phyloP scores from a whole-genome alignment of 139 green algal species.

The Chlorella sorokiniana region DNA sequence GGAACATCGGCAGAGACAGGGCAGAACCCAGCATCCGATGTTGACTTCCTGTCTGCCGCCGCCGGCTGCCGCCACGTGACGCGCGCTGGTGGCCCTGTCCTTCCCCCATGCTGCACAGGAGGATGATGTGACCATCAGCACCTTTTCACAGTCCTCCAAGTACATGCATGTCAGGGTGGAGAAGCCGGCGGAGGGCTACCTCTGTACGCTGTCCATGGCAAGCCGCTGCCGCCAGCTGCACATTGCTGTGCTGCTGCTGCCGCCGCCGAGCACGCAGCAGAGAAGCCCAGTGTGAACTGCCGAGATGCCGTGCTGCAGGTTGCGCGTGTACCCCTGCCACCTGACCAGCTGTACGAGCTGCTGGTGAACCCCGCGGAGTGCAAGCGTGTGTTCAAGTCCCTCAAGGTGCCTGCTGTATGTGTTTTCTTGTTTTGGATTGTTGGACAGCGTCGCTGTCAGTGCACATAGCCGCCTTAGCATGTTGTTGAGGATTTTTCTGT shows the following conservation, averaged over 20 bases:
- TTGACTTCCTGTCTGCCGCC: too few species aligned
- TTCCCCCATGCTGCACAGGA: not conserved
- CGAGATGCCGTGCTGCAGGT: not conserved
- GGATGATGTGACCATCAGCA: conserved; percentile 7
- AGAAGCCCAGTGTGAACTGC: conserved; percentile 10
- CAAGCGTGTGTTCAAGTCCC: conserved; percentile 52
- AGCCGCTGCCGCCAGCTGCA: not conserved
- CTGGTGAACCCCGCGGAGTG: conserved; percentile 57
- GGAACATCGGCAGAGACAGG: too few species aligned
- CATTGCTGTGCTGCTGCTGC: not conserved
- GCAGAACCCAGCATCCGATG: too few species aligned
- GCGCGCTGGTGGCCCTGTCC: conserved; percentile 9
- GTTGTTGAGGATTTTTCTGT: too few species aligned
- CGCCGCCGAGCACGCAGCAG: not conserved
- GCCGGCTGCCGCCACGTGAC: too few species aligned
- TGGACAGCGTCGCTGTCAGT: too few species aligned
- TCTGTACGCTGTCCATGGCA: conserved; percentile 16
- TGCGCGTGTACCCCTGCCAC: conserved; percentile 50
- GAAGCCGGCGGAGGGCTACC: conserved; percentile 27
- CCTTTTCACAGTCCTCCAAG: conserved; percentile 12
- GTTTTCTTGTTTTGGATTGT: not conserved
- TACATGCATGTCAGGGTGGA: conserved; percentile 39
- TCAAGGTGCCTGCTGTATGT: conserved; percentile 49
- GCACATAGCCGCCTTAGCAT: too few species aligned
- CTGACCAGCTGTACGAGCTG: conserved; percentile 60